Evolutionary conservation across 139 green algal genomes (phyloP).

Genomic region (Volvox reticuliferus): DNA sequence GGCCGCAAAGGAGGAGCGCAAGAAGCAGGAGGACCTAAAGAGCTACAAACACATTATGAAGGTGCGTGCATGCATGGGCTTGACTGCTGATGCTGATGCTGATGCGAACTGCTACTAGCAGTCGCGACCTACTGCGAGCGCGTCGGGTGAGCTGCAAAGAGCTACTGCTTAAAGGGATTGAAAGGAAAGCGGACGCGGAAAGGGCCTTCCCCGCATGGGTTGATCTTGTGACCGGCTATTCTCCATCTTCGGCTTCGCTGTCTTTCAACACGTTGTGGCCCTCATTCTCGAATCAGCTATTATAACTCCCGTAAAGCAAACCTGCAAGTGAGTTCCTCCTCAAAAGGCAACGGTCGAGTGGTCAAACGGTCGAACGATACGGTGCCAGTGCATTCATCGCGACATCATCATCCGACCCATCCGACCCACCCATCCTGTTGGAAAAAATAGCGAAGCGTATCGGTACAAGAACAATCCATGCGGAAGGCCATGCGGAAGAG

Average conservation of each 20-base stretch:
- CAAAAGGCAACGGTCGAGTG: no score
- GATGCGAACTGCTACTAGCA: no score
- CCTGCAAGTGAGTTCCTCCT: background rate
- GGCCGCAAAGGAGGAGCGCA: slow-evolving; percentile 75
- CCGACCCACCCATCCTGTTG: no score
- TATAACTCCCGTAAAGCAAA: background rate
- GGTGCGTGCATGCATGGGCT: slow-evolving; percentile 46
- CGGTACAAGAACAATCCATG: no score
- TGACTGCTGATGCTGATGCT: background rate
- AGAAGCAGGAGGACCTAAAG: slow-evolving; percentile 77
- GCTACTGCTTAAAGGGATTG: background rate
- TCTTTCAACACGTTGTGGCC: background rate
- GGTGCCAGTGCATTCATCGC: no score
- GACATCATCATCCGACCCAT: no score
- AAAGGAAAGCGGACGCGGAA: background rate
- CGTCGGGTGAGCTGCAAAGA: background rate
- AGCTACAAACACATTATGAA: slow-evolving; percentile 87
- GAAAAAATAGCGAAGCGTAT: no score
- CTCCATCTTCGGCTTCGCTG: background rate
- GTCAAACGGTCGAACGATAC: no score
- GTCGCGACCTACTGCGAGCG: background rate
- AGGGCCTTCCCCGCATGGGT: background rate
- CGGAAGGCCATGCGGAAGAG: no score
- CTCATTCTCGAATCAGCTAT: background rate
- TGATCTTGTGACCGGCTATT: background rate